Percentiles rank a stretch among this genome's conserved stretches.
These are phyloP conservation scores for Arthrinium puccinioides DNA, from an alignment of 2,329 filamentous ascomycete species.

Conservation along the genomic window DNA sequence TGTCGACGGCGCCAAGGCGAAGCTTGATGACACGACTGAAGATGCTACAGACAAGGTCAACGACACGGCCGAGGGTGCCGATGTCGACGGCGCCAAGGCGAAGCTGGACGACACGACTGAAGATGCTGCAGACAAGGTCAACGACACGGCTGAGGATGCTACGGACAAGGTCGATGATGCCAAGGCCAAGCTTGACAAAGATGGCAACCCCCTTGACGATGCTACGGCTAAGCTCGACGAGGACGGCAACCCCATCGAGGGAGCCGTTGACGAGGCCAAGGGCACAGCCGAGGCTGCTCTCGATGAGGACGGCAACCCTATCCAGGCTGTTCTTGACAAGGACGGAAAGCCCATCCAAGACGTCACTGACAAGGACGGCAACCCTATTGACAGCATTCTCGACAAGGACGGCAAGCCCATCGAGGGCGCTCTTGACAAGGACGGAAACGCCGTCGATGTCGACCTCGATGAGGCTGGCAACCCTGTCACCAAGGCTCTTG, in stretches of 20 bases:
- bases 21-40: too few species aligned
- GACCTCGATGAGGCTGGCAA: constrained; percentile 29
- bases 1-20: constrained; percentile 5
- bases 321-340: constrained; percentile 9
- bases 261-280: constrained; percentile 12
- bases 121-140: constrained; percentile 9
- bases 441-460: constrained; percentile 19
- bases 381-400: constrained; percentile 12
- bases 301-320: constrained; percentile 10
- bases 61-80: constrained; percentile 13
- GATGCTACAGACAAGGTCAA: constrained; percentile 9
- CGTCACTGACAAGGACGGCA: constrained; percentile 9
- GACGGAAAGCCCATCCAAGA: constrained; percentile 3
- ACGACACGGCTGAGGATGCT: constrained; percentile 13
- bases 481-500: constrained; percentile 16
- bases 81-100: constrained; percentile 10
- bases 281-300: too few species aligned
- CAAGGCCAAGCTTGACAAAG: constrained; percentile 8
- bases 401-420: constrained; percentile 12
- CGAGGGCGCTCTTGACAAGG: constrained; percentile 12
- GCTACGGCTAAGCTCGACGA: constrained; percentile 6
- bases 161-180: too few species aligned
- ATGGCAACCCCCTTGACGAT: constrained; percentile 12
- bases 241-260: constrained; percentile 10
- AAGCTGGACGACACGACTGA: too few species aligned